Evolutionary conservation across 2,329 filamentous ascomycete genomes (phyloP), one percentile per base, ranked within the genome.

Genomic region (Atkinsonella texensis): DNA sequence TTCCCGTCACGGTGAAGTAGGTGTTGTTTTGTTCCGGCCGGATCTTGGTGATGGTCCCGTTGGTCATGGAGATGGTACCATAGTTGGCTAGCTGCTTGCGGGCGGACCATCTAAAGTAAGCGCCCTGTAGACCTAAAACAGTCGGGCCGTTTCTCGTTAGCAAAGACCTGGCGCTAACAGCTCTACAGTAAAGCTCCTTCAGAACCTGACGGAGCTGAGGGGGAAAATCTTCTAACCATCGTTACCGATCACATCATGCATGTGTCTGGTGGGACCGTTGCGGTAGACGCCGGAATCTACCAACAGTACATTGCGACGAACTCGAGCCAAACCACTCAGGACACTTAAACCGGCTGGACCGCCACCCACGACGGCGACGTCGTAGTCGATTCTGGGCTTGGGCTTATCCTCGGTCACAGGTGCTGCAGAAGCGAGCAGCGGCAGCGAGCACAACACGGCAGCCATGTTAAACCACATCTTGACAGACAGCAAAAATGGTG

Each of bases 191-290:
- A 13, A 43, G 4, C 17, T 23, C 41, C 1, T 38, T 15, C 15
- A 18, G 12, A 1, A 39, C 12, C 47, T 10, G 13, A 51, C 48
- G 20, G 46, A 20, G 17, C n/a, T 17, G 11, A 33, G 15, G 11
- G 13, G 41, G 23, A n/a, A 33, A 17, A 35, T 15, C 45, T n/a
- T n/a, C 60, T 55, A 59, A 80, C 79, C 79, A 49, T 83, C 79
- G 52, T 72, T 77, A 3, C 78, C 79, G 28, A 81, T 67, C 0
- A 83, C 74, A 59, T 83, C 80, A 62, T 83, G 80, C 70, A 81
- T 76, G 55, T 80, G 72, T 13, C 79, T 65, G 0, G 80, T 82
- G 0, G 70, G 65, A 1, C 50, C 69, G 58, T 83, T 83, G 49
- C 80, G 74, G 56, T 83, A 83, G 32, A 72, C 67, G 12, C 73